Base-by-base conservation (phyloP, 495 filamentous ascomycete genomes). In the Penicillium ochrochloron region DNA sequence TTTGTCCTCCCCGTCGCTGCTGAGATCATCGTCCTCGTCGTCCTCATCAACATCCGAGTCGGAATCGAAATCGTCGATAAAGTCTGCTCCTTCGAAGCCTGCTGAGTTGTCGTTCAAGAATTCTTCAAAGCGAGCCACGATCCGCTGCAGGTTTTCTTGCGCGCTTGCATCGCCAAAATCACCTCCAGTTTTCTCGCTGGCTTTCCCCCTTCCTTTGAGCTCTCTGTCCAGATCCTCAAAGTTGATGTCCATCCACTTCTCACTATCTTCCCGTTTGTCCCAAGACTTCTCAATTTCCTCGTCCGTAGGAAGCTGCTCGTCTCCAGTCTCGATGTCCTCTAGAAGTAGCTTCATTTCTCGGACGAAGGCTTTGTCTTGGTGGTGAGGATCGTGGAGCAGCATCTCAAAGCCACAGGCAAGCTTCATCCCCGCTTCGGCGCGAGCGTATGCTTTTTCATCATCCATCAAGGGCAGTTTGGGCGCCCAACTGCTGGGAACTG, bases 241-340 rank as follows among this genome's bases (percentile, higher is more conserved):
- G 66, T 92, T 88, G 59, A 99, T 94, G 71, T 98, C 90, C 62
- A 99, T 79, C 95, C 95, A 99, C n/a, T 82, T 82, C 64, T 98
- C 96, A 66, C 90, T 84, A 62, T 99, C 96, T 34, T 92, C 86
- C 34, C 70, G 75, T 23, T 77, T 74, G 8, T 82, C 82, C 95
- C 95, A 97, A 0, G 59, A 63, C 4, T 70, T 72, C 33, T 75
- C 73, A 19, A 98, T 91, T 50, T 96, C 92, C 15, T 83, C 77
- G 70, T 96, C 85, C 0, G 83, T 85, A 7, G 94, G 94, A 0
- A 97, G 78, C 6, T 68, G 64, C 29, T 85, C 81, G 52, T 87
- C 84, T 4, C 82, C 86, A n/a, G 75, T 78, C 10, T 83, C 84
- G 19, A 96, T 65, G 69, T 96, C 92, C 34, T 91, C 89, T 2